phyloP scores from a whole-genome alignment of 2,329 filamentous ascomycete genomes.

The Nemania abortiva region DNA sequence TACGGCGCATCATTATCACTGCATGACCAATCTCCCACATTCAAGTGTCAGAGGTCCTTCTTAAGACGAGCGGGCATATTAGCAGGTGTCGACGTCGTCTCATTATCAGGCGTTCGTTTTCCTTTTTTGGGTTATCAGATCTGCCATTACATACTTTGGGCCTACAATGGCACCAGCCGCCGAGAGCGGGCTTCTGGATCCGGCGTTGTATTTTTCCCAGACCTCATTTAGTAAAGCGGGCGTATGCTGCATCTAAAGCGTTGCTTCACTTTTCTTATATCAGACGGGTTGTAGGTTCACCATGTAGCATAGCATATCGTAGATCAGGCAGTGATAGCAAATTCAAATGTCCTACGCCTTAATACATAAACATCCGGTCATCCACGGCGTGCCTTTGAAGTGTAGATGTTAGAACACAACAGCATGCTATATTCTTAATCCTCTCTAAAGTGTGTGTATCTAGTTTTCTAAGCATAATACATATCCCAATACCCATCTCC shows the following conservation, averaged over 20 bases:
- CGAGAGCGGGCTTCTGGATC: conserved; percentile 13
- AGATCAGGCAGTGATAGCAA: not conserved
- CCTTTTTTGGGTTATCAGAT: not conserved
- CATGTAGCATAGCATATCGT: conserved; percentile 27
- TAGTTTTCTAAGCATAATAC: not conserved
- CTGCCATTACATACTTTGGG: conserved; percentile 3
- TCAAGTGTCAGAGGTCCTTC: not conserved
- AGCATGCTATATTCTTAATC: not conserved
- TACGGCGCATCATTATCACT: not conserved
- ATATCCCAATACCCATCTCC: not conserved
- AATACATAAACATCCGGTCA: not conserved
- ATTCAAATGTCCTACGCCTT: not conserved
- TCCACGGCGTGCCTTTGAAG: not conserved
- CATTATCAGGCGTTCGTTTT: not conserved
- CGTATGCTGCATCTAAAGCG: conserved; percentile 30
- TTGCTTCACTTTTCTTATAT: conserved; percentile 21
- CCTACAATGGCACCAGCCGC: conserved; percentile 6
- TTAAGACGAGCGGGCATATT: not conserved
- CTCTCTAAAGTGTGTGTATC: not conserved
- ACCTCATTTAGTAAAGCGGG: conserved; percentile 29
- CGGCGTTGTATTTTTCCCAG: conserved; percentile 20
- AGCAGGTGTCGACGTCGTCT: conserved; percentile 4
- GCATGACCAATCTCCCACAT: not conserved
- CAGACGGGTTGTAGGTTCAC: conserved; percentile 10
- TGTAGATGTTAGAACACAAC: not conserved